Evolutionary conservation across 2,329 filamentous ascomycete genomes (phyloP).

Genomic region (Periconia sp.): DNA sequence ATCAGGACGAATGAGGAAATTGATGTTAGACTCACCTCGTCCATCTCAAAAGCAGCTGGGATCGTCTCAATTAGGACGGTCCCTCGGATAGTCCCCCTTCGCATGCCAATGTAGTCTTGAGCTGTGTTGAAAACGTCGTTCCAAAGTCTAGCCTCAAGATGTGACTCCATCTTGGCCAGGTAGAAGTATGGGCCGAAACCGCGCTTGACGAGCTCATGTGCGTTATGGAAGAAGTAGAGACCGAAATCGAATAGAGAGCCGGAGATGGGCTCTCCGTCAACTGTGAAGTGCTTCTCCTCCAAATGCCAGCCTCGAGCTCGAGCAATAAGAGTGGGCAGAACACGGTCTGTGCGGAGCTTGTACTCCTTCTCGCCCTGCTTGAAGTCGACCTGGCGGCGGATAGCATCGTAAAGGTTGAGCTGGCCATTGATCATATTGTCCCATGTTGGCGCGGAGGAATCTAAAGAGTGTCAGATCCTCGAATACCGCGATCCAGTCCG

Average conservation of each 20-base stretch:
- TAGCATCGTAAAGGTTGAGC: constrained; percentile 95
- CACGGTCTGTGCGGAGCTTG: constrained; percentile 91
- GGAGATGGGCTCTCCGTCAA: constrained; percentile 94
- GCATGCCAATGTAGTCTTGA: constrained; percentile 91
- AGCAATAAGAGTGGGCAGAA: constrained; percentile 87
- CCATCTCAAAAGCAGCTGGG: constrained; percentile 98
- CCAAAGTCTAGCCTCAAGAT: constrained; percentile 96
- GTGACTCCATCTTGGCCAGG: constrained; percentile 96
- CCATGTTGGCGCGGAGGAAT: constrained; percentile 96
- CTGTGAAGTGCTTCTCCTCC: constrained; percentile 96
- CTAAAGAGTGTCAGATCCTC: constrained; percentile 53
- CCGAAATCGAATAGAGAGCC: constrained; percentile 95
- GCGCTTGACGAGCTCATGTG: constrained; percentile 80
- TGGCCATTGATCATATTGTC: constrained; percentile 99
- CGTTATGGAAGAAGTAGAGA: constrained; percentile 99
- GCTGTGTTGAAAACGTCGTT: constrained; percentile 97
- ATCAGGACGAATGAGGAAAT: neutral
- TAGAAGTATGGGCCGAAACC: constrained; percentile 97
- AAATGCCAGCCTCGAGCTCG: constrained; percentile 97
- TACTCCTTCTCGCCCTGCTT: constrained; percentile 95
- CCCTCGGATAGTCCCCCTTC: constrained; percentile 87
- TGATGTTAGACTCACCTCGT: constrained; percentile 70
- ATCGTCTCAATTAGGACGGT: constrained; percentile 99
- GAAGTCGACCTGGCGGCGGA: constrained; percentile 93
- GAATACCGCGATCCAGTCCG: neutral